These are phyloP conservation scores for Erythrobasidium hasegawianum DNA, from an alignment of 1,284 basidiomycete genomes.

Conservation along the genomic window DNA sequence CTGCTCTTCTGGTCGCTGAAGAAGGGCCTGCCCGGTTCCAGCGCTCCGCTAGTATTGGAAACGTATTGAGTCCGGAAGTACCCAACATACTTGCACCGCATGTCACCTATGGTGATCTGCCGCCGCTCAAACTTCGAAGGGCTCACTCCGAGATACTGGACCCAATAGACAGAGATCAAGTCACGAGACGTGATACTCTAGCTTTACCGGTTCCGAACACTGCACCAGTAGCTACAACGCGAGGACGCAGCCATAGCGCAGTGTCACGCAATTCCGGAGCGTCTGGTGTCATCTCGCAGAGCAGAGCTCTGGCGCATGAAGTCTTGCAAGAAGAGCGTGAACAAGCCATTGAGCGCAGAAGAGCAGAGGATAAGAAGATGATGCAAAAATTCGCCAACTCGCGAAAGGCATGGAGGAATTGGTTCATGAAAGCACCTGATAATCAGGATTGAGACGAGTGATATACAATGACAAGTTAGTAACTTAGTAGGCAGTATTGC, in stretches of 20 bases:
- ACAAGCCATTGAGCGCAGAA: slow-evolving; percentile 13
- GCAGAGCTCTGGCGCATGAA: slow-evolving; percentile 24
- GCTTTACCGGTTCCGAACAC: not conserved
- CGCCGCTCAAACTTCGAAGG: slow-evolving; percentile 5
- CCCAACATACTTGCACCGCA: not conserved
- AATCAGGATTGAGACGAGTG: slow-evolving; percentile 11
- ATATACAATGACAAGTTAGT: not conserved
- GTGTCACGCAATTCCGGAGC: not conserved
- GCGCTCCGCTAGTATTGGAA: not conserved
- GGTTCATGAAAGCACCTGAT: slow-evolving; percentile 20
- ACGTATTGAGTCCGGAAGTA: not conserved
- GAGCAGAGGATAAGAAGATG: slow-evolving; percentile 12
- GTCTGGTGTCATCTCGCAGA: slow-evolving; percentile 22
- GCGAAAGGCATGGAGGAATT: not conserved
- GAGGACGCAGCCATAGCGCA: slow-evolving; percentile 16
- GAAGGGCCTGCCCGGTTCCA: not conserved
- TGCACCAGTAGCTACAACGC: not conserved
- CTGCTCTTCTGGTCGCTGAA: not conserved
- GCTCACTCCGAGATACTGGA: slow-evolving; percentile 30
- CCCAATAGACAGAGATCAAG: slow-evolving; percentile 10
- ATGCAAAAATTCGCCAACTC: not conserved
- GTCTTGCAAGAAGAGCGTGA: slow-evolving; percentile 14
- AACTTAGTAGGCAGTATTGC: not conserved
- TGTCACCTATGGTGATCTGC: not conserved
- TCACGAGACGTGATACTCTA: slow-evolving; percentile 7